These are phyloP conservation scores for Sonneratia alba DNA, from an alignment of 345 rosid genomes.

Conservation along the genomic window DNA sequence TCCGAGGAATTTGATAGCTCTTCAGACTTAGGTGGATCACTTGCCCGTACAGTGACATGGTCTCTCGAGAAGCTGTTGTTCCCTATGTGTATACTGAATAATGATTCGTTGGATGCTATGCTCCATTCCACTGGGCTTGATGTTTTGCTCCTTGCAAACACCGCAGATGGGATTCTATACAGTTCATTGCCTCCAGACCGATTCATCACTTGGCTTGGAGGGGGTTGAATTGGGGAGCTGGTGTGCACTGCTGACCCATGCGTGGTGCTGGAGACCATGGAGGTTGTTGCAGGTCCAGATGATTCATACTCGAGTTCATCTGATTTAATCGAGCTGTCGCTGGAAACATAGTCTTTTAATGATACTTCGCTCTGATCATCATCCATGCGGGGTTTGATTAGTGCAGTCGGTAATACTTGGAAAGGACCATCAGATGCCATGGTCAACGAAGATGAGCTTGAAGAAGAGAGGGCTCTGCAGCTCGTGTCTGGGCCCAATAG, in stretches of 20 bases:
- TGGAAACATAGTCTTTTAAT: background rate
- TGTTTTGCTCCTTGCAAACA: conserved; percentile 40
- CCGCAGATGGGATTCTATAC: conserved; percentile 40
- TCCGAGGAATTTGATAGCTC: conserved; percentile 27
- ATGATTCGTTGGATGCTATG: conserved; percentile 48
- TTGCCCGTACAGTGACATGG: background rate
- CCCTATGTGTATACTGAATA: conserved; percentile 65
- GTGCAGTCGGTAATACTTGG: conserved; percentile 9
- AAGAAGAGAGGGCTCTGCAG: background rate
- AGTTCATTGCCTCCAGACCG: conserved; percentile 35
- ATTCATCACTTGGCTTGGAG: conserved; percentile 66
- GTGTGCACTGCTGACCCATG: conserved; percentile 17
- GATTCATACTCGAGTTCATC: background rate
- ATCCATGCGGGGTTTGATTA: background rate
- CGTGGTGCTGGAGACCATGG: conserved; percentile 32
- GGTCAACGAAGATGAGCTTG: conserved; percentile 22
- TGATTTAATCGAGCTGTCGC: background rate
- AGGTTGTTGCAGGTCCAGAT: conserved; percentile 11
- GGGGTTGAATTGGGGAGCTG: conserved; percentile 38
- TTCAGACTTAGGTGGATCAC: conserved; percentile 14
- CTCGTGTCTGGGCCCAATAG: background rate
- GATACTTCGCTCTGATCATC: conserved; percentile 1
- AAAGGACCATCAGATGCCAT: conserved; percentile 29
- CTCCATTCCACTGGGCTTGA: conserved; percentile 52
- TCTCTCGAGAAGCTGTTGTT: conserved; percentile 43